Base-by-base conservation (phyloP, 1,139 yeast species). In the Yamadazyma sp. region DNA sequence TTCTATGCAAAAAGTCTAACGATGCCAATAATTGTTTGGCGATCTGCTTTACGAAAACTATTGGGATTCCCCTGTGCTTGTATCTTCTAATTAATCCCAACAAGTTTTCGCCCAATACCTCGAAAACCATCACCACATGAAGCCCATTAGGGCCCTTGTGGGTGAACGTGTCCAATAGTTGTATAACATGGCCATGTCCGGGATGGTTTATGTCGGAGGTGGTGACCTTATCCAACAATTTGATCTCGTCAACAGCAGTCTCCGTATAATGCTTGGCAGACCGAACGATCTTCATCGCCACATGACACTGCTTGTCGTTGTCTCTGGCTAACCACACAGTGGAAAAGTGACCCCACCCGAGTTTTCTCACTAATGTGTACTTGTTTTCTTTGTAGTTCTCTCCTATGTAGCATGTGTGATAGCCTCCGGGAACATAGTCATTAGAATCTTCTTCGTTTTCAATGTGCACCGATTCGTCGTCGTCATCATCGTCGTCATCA, bases 121-220 rank as follows among this genome's bases (percentile, higher is more conserved):
- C 96, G 56, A 88, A 87, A 7, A 86, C 95, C 95, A 88, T 87
- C 35, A 85, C 86, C 10, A 84, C 79, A 58, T 85, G 94, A 11
- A 74, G 70, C 0, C 94, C 94, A 56, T 85, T 81, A 1, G 88
- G 87, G 0, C 94, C 94, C 10, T 61, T 61, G 50, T 84, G 86
- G 14, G 74, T 68, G 51, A 85, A 85, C 41, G 83, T 77, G 55
- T 84, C 92, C 40, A 83, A 58, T 30, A 85, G 63, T 47, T 73
- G 76, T 48, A 85, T 80, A 6, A 84, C 78, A 56, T 83, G 87
- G 35, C 70, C 68, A 46, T 81, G 78, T 1, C 91, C 89, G 0
- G 87, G 87, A 52, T 85, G 94, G 22, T 64, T 61, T 3, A 61
- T 41, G 17, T 77, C 77, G 2, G 69, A 58, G 23, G 70, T 58